Evolutionary conservation across 306 rosid genomes (phyloP), one percentile per base, ranked within the genome.

Genomic region (Betula pendula): DNA sequence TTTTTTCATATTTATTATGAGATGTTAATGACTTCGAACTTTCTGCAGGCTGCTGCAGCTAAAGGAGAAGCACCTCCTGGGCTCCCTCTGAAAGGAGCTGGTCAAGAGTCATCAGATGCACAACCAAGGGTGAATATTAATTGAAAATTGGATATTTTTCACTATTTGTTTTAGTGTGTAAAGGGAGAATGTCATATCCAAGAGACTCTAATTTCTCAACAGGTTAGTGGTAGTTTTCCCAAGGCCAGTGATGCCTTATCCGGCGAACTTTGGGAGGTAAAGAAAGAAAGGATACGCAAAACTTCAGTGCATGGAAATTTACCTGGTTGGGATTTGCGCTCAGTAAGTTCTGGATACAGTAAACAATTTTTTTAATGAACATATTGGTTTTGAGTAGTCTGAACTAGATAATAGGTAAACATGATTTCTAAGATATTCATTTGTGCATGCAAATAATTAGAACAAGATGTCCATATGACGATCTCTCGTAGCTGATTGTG

Each of bases 21-120:
- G 22, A 44, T 49, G 24, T 60, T 31, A 69, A 63, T 49, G 55
- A 79, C 69, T 81, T 81, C 82, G 72, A 67, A 65, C 56, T 73
- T 80, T 82, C 76, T 73, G 67, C 88, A 96, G 99, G 99, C 99
- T 66, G 99, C 99, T 19, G 99, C 99, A 65, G 98, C 98, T 8
- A 96, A 96, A 82, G 99, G 99, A 24, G 99, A 96, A 87, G 99
- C 99, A 74, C 99, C 99, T 81, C 90, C 89, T 81, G 98, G 99
- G 80, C 98, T 96, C 43, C 99, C 99, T 72, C 83, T 92, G 81
- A 96, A 93, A 87, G 97, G 98, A 81, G 94, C 98, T 58, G 97
- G 98, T 78, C 99, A 92, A 91, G 98, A 96, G 83, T 91, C 99
- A 20, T 80, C 96, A 43, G 99, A 96, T 85, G 86, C 90, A 77